Evolutionary conservation across 345 rosid species (phyloP).

Genomic region (Eucalyptus cloeziana): DNA sequence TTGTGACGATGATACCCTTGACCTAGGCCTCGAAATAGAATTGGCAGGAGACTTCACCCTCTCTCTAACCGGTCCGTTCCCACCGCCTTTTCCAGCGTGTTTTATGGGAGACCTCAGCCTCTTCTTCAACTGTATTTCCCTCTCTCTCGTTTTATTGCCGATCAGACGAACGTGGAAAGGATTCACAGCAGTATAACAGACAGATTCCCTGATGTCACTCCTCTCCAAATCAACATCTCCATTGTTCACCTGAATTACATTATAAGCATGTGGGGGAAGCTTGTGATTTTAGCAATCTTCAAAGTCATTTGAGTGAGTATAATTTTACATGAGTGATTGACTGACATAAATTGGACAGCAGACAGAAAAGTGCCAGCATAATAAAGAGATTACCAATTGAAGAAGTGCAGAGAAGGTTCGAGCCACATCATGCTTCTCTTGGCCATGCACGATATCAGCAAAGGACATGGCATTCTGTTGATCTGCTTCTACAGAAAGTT

Average conservation of each 20-base stretch:
- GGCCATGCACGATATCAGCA: slow-evolving; percentile 56
- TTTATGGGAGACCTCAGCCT: slow-evolving; percentile 44
- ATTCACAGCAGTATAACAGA: slow-evolving; percentile 59
- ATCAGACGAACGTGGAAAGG: slow-evolving; percentile 64
- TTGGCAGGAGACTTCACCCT: background rate
- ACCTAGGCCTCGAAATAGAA: slow-evolving; percentile 7
- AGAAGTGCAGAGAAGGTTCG: slow-evolving; percentile 94
- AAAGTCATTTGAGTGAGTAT: background rate
- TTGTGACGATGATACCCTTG: slow-evolving; percentile 9
- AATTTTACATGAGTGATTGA: background rate
- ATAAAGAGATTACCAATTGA: slow-evolving; percentile 56
- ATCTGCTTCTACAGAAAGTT: slow-evolving; percentile 36
- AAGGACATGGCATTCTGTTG: slow-evolving; percentile 29
- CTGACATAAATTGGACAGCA: background rate
- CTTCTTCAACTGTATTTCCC: slow-evolving; percentile 23
- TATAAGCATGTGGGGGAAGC: background rate
- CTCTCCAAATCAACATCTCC: slow-evolving; percentile 67
- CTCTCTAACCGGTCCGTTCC: background rate
- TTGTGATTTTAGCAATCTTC: background rate
- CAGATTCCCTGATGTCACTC: slow-evolving; percentile 20
- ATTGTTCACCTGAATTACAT: slow-evolving; percentile 61
- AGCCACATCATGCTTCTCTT: slow-evolving; percentile 79
- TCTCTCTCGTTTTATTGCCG: slow-evolving; percentile 7
- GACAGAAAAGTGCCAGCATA: background rate
- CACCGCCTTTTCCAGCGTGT: slow-evolving; percentile 6